Percentiles rank a stretch among this genome's conserved stretches.
Conservation (phyloP, 2,329 filamentous ascomycete genomes). For the Bipolaris sorokiniana region DNA sequence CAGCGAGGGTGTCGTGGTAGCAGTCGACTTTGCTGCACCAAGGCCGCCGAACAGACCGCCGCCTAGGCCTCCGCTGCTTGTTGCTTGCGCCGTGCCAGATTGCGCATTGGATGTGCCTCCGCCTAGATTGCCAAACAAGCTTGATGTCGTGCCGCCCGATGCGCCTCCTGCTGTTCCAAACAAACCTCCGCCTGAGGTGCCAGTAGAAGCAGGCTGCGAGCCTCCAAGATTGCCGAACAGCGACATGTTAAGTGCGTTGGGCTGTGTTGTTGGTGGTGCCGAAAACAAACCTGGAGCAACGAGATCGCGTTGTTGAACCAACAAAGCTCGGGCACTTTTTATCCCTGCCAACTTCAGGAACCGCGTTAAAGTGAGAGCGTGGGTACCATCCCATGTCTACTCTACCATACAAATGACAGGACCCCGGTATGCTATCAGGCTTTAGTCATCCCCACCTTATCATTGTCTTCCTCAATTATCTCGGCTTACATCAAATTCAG, state of each 20-base stretch:
- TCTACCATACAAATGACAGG: not conserved
- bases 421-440: not conserved
- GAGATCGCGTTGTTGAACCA: slow-evolving; percentile 34
- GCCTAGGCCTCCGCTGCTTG: slow-evolving; percentile 36
- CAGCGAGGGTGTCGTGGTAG: slow-evolving; percentile 33
- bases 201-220: slow-evolving; percentile 39
- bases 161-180: slow-evolving; percentile 36
- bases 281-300: slow-evolving; percentile 32
- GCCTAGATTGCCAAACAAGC: slow-evolving; percentile 40
- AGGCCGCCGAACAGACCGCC: slow-evolving; percentile 44
- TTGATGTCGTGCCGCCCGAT: slow-evolving; percentile 31
- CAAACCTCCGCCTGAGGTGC: slow-evolving; percentile 27
- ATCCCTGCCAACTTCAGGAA: slow-evolving; percentile 23
- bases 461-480: not conserved
- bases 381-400: not conserved
- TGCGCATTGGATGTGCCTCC: slow-evolving; percentile 34
- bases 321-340: slow-evolving; percentile 15
- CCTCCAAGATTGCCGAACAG: slow-evolving; percentile 43
- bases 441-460: not conserved
- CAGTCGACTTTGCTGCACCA: slow-evolving; percentile 46
- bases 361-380: slow-evolving; percentile 9
- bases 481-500: not conserved
- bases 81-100: slow-evolving; percentile 34
- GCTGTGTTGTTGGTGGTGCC: slow-evolving; percentile 39
- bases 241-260: slow-evolving; percentile 38